A percentile compares a stretch with the other conserved stretches of the same genome.
phyloP scores from a whole-genome alignment of 202 grass and related monocot species.

The Eragrostis tef region DNA sequence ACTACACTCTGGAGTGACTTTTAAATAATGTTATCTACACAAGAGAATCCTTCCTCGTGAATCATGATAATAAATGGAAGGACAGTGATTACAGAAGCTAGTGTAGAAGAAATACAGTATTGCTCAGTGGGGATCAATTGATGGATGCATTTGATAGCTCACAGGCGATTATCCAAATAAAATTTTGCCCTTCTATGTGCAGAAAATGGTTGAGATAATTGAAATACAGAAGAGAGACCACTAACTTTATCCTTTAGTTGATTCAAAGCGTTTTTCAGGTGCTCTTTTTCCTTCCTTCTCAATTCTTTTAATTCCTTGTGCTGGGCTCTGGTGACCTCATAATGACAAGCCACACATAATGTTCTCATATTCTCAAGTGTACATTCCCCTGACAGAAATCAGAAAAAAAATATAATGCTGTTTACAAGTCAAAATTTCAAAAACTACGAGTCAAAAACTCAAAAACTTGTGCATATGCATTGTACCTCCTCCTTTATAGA shows the following conservation, averaged over 20 bases:
- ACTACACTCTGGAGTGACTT: neutral
- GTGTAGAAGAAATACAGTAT: conserved; percentile 2
- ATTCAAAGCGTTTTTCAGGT: conserved; percentile 68
- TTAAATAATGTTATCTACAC: neutral
- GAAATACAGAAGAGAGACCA: conserved; percentile 46
- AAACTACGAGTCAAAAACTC: conserved; percentile 23
- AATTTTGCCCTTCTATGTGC: conserved; percentile 10
- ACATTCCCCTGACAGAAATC: conserved; percentile 73
- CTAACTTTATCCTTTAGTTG: conserved; percentile 57
- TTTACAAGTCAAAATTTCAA: conserved; percentile 24
- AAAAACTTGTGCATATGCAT: conserved; percentile 16
- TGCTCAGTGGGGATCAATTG: neutral
- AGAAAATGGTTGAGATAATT: conserved; percentile 3
- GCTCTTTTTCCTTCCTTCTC: conserved; percentile 69
- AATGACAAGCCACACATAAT: conserved; percentile 90
- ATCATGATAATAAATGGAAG: conserved; percentile 6
- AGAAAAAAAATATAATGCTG: conserved; percentile 41
- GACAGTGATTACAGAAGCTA: conserved; percentile 7
- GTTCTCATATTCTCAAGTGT: conserved; percentile 92
- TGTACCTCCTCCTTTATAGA: conserved; percentile 91
- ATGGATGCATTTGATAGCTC: conserved; percentile 2
- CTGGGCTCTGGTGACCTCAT: conserved; percentile 63
- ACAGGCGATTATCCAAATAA: neutral
- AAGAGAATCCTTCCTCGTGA: neutral
- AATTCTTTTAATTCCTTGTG: conserved; percentile 58